phyloP scores from a whole-genome alignment of 257 asterid species.

The Solanum chiquidenum region DNA sequence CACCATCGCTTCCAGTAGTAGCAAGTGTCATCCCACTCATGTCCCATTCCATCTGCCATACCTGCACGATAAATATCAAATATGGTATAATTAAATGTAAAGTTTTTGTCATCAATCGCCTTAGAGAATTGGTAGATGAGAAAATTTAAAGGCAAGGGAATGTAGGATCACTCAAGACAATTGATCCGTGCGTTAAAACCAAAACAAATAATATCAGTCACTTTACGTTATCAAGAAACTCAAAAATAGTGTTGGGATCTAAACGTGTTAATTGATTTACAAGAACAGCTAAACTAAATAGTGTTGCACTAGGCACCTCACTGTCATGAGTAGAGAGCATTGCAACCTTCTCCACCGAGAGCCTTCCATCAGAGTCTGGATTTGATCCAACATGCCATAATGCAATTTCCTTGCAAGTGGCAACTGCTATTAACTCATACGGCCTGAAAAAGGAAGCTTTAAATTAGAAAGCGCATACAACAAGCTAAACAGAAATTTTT shows the following conservation, averaged over 20 bases:
- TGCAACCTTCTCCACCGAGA: conserved; percentile 49
- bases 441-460: conserved; percentile 42
- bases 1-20: conserved; percentile 57
- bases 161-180: background rate
- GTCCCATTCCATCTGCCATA: conserved; percentile 97
- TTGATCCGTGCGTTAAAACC: background rate
- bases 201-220: background rate
- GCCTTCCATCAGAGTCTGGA: conserved; percentile 75
- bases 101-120: background rate
- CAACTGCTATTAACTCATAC: conserved; percentile 84
- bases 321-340: conserved; percentile 54
- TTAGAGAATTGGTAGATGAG: background rate
- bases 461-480: background rate
- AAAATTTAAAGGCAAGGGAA: background rate
- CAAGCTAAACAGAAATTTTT: background rate
- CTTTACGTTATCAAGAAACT: background rate
- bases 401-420: conserved; percentile 66
- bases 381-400: conserved; percentile 82
- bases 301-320: conserved; percentile 37
- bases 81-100: background rate
- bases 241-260: background rate
- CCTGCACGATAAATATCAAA: conserved; percentile 21
- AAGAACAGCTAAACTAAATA: background rate
- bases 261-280: background rate
- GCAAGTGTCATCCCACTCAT: conserved; percentile 97